Evolutionary conservation across 169 alveolate genomes (phyloP), one percentile per base, ranked within the genome.

Genomic region (Sarcocystis neurona): DNA sequence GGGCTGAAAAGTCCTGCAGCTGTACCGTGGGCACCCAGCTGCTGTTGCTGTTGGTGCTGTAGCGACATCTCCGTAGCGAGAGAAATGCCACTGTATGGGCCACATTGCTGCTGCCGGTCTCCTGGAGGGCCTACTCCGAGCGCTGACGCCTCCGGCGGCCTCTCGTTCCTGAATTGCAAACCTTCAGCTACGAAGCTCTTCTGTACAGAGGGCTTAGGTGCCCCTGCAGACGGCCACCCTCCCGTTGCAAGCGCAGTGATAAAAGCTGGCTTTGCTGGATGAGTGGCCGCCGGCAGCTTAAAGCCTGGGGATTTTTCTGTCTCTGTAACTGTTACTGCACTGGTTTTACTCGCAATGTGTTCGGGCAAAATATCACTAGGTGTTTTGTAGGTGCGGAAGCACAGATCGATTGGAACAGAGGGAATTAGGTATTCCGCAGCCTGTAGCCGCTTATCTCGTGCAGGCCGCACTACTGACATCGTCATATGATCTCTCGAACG

Each of bases 171-270:
- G n/a, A n/a, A n/a, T n/a, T n/a, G n/a, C 47, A 32, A 20, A 41
- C 48, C 6, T 37, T 39, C 58, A 4, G 56, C 82, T 30, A 6
- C n/a, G 53, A 6, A 56, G 82, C 46, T 72, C 58, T 10, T 15
- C 3, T 15, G 56, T 23, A 32, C 82, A 6, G 20, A 47, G 53
- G 58, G 41, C 18, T 18, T 18, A 43, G 82, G 20, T 39, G 41
- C 82, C 58, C 82, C 82, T 48, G 56, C 18, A 63, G 75, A 63
- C 34, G 82, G 82, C 82, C 82, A 72, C 3, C 5, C 56, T 30
- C 82, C 82, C 10, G 34, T 72, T 1, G 82, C 82, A 39, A 72
- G 82, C 5, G 82, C 82, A 39, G 41, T 72, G 27, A 72, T 72
- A 32, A 72, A 72, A 27, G 53, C 23, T 30, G 82, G 82, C 37